Base-by-base conservation (phyloP, 2,329 filamentous ascomycete species). In the Ascochyta viciae-villosae region DNA sequence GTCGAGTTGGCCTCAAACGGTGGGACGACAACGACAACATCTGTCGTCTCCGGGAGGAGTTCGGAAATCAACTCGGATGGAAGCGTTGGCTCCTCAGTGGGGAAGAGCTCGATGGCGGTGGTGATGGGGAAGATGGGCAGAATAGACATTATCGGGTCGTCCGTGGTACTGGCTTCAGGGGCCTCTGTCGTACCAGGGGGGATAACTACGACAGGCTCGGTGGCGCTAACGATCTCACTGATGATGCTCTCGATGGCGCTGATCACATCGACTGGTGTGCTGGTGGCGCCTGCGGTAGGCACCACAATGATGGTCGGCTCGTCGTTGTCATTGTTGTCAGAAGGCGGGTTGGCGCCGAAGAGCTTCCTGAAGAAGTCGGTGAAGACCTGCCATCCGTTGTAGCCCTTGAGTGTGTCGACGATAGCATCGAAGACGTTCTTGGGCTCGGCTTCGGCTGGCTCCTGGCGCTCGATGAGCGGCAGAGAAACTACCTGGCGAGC, bases 331-430 rank as follows among this genome's bases (percentile, higher is more conserved):
- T 53, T 37, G 6, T 46, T 26, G 15, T 13, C 29, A 27, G 49
- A 29, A 41, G 42, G n/a, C 2, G 26, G 26, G 29, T 40, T 27
- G 9, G 38, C 46, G 15, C 51, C 48, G 46, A 65, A 65, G 0
- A 63, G 37, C 22, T 58, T 55, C 29, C 41, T 55, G 54, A 59
- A 56, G 43, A 65, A 60, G 41, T 60, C 57, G 31, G 48, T 34
- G 38, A 63, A 50, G n/a, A 65, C 50, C 8, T 63, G 46, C 49
- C 46, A 63, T 42, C 54, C 60, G 24, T 50, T 61, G 43, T 56
- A 51, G 15, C 44, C 24, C 24, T 51, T 58, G 3, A 65, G 50
- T 8, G 47, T 51, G 34, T 56, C 29, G 43, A 56, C 31, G 38
- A 56, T 39, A 22, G 47, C 53, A 29, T 56, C 53, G 37, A 56